Conservation (phyloP, 768 basidiomycete species). For the Russula olivacea region DNA sequence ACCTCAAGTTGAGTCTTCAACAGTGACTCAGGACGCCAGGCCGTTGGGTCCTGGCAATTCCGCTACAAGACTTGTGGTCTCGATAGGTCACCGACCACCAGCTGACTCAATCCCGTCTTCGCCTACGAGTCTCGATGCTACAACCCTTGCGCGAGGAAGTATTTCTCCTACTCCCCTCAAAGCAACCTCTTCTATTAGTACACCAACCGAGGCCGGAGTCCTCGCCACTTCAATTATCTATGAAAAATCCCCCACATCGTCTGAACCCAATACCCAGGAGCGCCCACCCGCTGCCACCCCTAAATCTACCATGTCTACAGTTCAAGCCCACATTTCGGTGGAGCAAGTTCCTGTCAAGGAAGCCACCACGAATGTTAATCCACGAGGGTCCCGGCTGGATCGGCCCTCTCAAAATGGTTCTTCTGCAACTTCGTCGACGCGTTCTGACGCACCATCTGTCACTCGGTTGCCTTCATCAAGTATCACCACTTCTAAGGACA, state of each 20-base stretch:
- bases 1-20: not conserved
- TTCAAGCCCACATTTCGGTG: conserved; percentile 3
- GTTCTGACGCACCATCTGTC: not conserved
- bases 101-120: not conserved
- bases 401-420: conserved; percentile 6
- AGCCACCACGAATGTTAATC: not conserved
- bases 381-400: not conserved
- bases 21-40: not conserved
- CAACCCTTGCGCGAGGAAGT: not conserved
- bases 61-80: not conserved
- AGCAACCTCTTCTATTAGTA: not conserved
- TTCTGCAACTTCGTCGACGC: not conserved
- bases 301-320: not conserved
- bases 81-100: not conserved
- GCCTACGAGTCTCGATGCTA: not conserved
- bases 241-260: not conserved
- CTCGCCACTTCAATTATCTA: not conserved
- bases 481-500: not conserved
- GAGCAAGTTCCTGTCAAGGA: conserved; percentile 10
- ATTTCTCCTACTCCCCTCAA: not conserved
- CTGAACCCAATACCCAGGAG: conserved; percentile 5
- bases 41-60: not conserved
- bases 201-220: not conserved
- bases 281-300: not conserved
- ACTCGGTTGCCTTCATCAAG: not conserved